phyloP scores from a whole-genome alignment of 345 rosid genomes.

The Populus alba region DNA sequence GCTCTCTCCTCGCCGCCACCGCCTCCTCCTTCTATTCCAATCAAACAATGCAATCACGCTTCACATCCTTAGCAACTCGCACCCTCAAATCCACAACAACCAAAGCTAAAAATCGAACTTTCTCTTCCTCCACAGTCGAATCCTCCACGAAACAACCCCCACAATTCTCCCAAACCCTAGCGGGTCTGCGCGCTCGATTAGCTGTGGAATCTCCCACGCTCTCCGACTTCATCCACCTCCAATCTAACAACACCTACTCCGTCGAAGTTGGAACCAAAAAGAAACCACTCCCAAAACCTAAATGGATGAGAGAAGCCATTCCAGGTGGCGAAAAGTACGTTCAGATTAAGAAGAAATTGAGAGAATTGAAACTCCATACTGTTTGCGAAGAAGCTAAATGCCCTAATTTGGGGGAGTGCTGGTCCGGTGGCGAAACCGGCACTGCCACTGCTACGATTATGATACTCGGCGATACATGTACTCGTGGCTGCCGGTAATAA shows the following conservation, averaged over 20 bases:
- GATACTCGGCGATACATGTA: conserved; percentile 95
- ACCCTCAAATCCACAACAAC: conserved; percentile 26
- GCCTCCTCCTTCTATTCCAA: neutral
- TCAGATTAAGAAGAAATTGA: conserved; percentile 89
- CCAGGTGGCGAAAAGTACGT: conserved; percentile 96
- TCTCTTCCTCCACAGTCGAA: conserved; percentile 42
- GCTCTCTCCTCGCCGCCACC: neutral
- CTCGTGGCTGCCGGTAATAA: conserved; percentile 86
- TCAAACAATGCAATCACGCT: conserved; percentile 25
- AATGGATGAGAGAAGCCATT: conserved; percentile 92
- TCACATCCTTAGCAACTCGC: conserved; percentile 33
- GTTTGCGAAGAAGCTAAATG: conserved; percentile 98
- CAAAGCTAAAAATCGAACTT: conserved; percentile 10
- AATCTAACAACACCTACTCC: conserved; percentile 52
- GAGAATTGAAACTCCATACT: conserved; percentile 90
- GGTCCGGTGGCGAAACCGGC: conserved; percentile 99
- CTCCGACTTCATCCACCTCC: conserved; percentile 55
- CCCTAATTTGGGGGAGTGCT: conserved; percentile 94
- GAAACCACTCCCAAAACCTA: conserved; percentile 93
- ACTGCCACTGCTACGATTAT: conserved; percentile 97
- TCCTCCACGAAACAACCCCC: conserved; percentile 15
- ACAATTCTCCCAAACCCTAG: conserved; percentile 55
- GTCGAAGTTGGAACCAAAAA: conserved; percentile 95
- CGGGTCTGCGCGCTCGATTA: conserved; percentile 78
- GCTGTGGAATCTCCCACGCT: conserved; percentile 67